Evolutionary conservation across 2,329 filamentous ascomycete species (phyloP), one percentile per base, ranked within the genome.

Genomic region (Alternaria rosae): DNA sequence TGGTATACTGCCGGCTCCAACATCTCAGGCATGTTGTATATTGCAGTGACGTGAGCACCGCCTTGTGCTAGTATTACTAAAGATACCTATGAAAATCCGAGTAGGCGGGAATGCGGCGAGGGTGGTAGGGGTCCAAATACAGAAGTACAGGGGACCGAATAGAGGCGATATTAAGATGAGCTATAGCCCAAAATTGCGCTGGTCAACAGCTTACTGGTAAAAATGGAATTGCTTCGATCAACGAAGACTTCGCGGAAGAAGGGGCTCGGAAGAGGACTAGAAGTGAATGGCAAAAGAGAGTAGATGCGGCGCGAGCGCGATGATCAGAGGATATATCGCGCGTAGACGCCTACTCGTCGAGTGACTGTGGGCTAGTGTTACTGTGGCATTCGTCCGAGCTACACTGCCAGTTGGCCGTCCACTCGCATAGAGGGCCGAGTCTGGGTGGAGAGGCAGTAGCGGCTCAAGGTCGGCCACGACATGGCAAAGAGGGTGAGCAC

Each of bases 1-100:
- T 71, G 81, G 81, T 86, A 88, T 55, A 80, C 82, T 71, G 83
- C 73, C 85, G 82, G 73, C 79, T 76, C 77, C 79, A 79, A 70
- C 79, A 79, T 69, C 81, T 78, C 70, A 73, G 75, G 76, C 84
- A 86, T 86, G 52, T 68, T 79, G 71, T 73, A 77, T 76, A 70
- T 74, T 76, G 71, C 67, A 69, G 71, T 76, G 71, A 76, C 66
- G 75, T 76, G 70, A 76, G 75, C 75, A 73, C 64, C 68, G 75
- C 74, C 72, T 72, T 66, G 73, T 71, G 70, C 73, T 74, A 76
- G 72, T 74, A 77, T 76, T 77, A 77, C 71, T 72, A 76, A 72
- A 64, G 57, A 65, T 72, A 74, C 64, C 28, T 66, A 61, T 52
- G 60, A 53, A 76, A 75, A 69, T 71, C 72, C 70, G 72, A 66